Conservation (phyloP, 805 yeast species). For the Metschnikowia gelsemii region DNA sequence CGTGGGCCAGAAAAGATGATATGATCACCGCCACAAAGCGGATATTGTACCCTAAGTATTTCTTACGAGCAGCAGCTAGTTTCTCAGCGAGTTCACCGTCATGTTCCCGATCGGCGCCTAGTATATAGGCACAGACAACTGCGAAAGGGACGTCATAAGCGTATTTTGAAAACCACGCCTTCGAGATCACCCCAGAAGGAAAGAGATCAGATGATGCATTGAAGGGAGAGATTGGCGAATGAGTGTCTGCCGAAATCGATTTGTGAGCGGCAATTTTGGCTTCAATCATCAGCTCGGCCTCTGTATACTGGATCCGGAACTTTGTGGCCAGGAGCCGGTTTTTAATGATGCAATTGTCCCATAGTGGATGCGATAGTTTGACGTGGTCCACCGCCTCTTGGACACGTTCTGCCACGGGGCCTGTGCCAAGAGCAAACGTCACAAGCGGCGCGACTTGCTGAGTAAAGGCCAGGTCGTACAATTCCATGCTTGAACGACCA, state of each 20-base stretch:
- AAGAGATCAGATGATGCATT: conserved; percentile 27
- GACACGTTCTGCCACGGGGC: conserved; percentile 6
- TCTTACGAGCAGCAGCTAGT: conserved; percentile 3
- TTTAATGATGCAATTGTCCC: conserved; percentile 42
- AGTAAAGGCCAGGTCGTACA: conserved; percentile 27
- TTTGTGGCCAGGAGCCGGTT: conserved; percentile 35
- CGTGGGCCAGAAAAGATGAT: conserved; percentile 16
- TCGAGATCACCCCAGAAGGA: conserved; percentile 31
- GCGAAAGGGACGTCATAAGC: conserved; percentile 33
- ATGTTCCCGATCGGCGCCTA: conserved; percentile 19
- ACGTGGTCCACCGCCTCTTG: conserved; percentile 15
- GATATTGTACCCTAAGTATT: conserved; percentile 11
- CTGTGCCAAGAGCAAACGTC: conserved; percentile 17
- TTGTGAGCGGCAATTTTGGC: conserved; percentile 9
- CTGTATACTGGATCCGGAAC: conserved; percentile 26
- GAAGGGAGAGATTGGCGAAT: conserved; percentile 40
- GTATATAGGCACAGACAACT: conserved; percentile 22
- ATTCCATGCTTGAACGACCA: too few relatives aligned
- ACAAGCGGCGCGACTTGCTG: conserved; percentile 40
- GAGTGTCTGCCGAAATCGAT: conserved; percentile 15
- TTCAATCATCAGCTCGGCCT: conserved; percentile 5
- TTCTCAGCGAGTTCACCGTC: conserved; percentile 16
- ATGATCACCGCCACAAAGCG: conserved; percentile 28
- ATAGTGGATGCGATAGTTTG: conserved; percentile 23
- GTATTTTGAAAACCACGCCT: conserved; percentile 39